These are phyloP conservation scores for Candida ulmi DNA, from an alignment of 805 yeast species.

Conservation along the genomic window DNA sequence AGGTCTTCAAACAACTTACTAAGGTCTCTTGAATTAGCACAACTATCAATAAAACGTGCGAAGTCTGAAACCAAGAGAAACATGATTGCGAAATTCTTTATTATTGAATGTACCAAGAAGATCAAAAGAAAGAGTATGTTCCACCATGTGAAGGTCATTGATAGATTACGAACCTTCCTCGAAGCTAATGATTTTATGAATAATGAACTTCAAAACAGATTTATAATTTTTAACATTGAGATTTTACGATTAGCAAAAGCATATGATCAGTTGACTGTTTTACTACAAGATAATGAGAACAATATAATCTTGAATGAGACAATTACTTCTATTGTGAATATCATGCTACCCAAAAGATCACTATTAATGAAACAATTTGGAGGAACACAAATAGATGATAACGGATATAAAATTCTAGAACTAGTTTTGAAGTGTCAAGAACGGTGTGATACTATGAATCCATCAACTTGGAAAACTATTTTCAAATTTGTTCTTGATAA, in stretches of 20 bases:
- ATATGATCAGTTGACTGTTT: conserved; percentile 2
- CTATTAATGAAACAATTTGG: conserved; percentile 1
- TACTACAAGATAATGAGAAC: background rate
- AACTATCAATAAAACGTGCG: background rate
- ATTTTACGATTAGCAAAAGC: conserved; percentile 8
- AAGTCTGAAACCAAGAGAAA: background rate
- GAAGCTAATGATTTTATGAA: conserved; percentile 4
- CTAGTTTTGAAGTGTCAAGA: conserved; percentile 4
- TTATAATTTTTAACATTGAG: conserved; percentile 12
- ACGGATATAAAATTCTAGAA: conserved; percentile 4
- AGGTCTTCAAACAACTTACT: conserved; percentile 3
- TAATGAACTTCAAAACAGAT: conserved; percentile 8
- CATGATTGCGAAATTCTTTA: conserved; percentile 5
- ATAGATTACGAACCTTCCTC: conserved; percentile 8
- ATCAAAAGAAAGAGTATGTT: conserved; percentile 1
- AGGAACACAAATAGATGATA: conserved; percentile 2
- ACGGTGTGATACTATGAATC: conserved; percentile 3
- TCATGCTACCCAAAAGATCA: conserved; percentile 4
- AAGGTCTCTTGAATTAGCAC: conserved; percentile 1
- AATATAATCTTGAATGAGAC: conserved; percentile 6
- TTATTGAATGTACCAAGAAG: conserved; percentile 1
- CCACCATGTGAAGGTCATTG: conserved; percentile 7
- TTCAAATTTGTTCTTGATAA: conserved; percentile 7
- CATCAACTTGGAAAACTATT: conserved; percentile 14
- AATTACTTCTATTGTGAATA: conserved; percentile 6